phyloP scores from a whole-genome alignment of 2,329 filamentous ascomycete species.

The Onygena corvina region DNA sequence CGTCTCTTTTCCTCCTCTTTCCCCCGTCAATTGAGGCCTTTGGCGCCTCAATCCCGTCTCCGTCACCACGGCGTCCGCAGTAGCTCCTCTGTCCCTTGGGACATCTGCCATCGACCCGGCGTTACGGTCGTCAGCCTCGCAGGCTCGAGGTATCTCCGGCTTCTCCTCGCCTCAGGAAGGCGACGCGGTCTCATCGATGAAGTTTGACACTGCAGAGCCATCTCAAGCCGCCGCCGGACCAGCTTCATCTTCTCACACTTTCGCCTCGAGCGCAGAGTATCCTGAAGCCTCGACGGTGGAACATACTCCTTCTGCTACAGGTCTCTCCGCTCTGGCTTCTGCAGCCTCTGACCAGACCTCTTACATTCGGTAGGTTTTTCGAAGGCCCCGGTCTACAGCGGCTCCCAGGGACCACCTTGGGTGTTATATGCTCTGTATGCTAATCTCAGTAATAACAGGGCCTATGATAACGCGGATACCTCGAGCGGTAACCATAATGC shows the following conservation, averaged over 20 bases:
- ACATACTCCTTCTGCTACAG: constrained; percentile 38
- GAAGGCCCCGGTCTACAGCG: neutral
- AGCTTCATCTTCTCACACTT: constrained; percentile 35
- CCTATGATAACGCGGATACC: constrained; percentile 11
- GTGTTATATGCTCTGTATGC: too few relatives aligned
- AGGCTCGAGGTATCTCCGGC: constrained; percentile 24
- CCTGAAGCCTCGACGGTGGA: constrained; percentile 20
- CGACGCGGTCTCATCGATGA: constrained; percentile 35
- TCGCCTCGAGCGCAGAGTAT: constrained; percentile 23
- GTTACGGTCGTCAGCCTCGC: constrained; percentile 38
- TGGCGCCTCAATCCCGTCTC: constrained; percentile 22
- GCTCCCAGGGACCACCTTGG: too few relatives aligned
- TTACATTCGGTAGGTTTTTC: constrained; percentile 39
- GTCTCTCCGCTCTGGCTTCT: constrained; percentile 48
- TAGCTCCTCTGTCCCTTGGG: constrained; percentile 48
- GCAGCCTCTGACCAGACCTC: constrained; percentile 43
- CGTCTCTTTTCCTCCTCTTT: neutral
- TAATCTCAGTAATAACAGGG: constrained; percentile 7
- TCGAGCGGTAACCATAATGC: constrained; percentile 31
- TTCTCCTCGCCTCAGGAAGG: constrained; percentile 36
- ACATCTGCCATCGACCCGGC: constrained; percentile 45
- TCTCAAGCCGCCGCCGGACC: constrained; percentile 38
- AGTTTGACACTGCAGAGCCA: constrained; percentile 37
- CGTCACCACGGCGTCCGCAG: constrained; percentile 45
- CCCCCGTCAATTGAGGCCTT: constrained; percentile 14